Percentiles rank a stretch among this genome's conserved stretches.
Conservation (phyloP, 805 yeast species). For the Candida cerambycidarum region DNA sequence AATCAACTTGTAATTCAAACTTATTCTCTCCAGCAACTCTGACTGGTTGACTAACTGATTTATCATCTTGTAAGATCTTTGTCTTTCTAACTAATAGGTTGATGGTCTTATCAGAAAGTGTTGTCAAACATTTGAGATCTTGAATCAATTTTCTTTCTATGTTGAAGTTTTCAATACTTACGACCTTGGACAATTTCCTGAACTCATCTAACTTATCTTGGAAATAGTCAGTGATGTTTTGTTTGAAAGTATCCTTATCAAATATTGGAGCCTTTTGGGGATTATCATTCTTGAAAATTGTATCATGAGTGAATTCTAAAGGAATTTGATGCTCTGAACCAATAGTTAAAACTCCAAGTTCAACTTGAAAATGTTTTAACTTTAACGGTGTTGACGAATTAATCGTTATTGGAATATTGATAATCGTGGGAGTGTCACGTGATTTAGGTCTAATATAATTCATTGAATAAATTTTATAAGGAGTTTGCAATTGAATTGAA, state of each 20-base stretch:
- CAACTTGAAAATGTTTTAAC: conserved; percentile 22
- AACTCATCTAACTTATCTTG: conserved; percentile 20
- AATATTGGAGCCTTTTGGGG: conserved; percentile 9
- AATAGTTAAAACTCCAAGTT: conserved; percentile 31
- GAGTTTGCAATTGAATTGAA: conserved; percentile 7
- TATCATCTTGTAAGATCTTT: conserved; percentile 11
- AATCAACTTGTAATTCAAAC: conserved; percentile 18
- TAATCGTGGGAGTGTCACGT: background rate
- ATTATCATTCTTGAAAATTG: conserved; percentile 26
- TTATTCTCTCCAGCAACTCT: conserved; percentile 3
- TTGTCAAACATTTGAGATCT: conserved; percentile 30
- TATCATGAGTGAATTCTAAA: conserved; percentile 37
- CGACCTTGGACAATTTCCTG: conserved; percentile 15
- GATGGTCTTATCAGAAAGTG: conserved; percentile 25
- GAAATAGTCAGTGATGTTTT: conserved; percentile 24
- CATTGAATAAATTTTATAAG: conserved; percentile 18
- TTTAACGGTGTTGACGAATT: conserved; percentile 19
- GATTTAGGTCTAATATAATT: conserved; percentile 25
- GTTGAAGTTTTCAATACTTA: conserved; percentile 26
- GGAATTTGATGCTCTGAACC: conserved; percentile 37
- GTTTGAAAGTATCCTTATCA: conserved; percentile 25
- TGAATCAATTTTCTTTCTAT: conserved; percentile 29
- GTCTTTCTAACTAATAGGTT: conserved; percentile 23
- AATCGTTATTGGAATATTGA: conserved; percentile 11
- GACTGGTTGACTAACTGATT: background rate